Evolutionary conservation across 345 rosid species (phyloP).

Genomic region (Microthlaspi erraticum): DNA sequence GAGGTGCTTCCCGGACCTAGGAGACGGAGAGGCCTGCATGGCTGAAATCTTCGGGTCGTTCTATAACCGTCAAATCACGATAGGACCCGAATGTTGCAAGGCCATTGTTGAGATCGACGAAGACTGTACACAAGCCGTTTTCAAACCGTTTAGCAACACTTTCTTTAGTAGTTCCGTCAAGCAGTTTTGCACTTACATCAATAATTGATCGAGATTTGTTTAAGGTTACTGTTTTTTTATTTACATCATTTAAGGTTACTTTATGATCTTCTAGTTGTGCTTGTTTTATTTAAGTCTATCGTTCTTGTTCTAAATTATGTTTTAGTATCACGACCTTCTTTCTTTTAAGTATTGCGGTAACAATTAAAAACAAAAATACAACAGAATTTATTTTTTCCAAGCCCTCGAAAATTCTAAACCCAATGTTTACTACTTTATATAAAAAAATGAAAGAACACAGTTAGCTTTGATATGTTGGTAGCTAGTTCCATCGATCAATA

Average conservation of each 20-base stretch:
- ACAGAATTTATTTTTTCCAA: neutral
- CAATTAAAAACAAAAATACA: too few species aligned
- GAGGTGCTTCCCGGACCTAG: constrained; percentile 37
- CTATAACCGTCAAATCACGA: constrained; percentile 7
- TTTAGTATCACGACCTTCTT: too few species aligned
- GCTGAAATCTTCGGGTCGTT: constrained; percentile 32
- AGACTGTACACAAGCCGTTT: constrained; percentile 32
- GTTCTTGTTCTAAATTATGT: too few species aligned
- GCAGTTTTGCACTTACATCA: constrained; percentile 29
- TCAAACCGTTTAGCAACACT: constrained; percentile 14
- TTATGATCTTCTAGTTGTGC: too few species aligned
- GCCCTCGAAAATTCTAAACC: too few species aligned
- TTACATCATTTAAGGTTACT: neutral
- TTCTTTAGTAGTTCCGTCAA: constrained; percentile 25
- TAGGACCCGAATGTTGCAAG: constrained; percentile 39
- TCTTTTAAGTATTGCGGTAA: too few species aligned
- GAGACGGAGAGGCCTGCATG: constrained; percentile 37
- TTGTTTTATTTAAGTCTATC: constrained; percentile 1
- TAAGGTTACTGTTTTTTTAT: neutral
- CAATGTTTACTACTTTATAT: too few species aligned
- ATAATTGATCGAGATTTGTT: neutral
- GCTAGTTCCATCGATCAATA: constrained; percentile 25
- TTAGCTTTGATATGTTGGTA: constrained; percentile 29
- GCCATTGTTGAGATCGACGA: constrained; percentile 29
- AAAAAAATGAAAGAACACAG: too few species aligned